phyloP scores from a whole-genome alignment of 345 rosid genomes.

The Cardamine chenopodiifolia region DNA sequence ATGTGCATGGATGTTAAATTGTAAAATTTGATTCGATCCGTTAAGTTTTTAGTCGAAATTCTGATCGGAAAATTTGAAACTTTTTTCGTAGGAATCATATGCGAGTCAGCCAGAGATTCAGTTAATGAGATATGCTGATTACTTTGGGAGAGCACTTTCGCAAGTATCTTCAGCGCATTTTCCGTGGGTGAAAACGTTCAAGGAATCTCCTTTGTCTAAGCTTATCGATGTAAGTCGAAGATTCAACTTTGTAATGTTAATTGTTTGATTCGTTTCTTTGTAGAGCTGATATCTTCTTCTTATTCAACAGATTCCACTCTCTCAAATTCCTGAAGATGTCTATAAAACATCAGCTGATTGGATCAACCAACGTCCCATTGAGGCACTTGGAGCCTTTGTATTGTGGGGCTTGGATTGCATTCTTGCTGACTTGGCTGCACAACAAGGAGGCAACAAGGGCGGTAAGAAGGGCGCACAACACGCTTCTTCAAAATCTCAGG shows the following conservation, averaged over 20 bases:
- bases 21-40: conserved; percentile 3
- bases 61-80: neutral
- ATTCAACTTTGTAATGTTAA: neutral
- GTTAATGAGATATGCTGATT: conserved; percentile 65
- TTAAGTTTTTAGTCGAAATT: neutral
- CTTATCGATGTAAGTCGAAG: conserved; percentile 47
- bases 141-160: conserved; percentile 62
- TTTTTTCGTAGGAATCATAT: conserved; percentile 46
- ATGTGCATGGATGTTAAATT: conserved; percentile 13
- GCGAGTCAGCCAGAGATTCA: conserved; percentile 59
- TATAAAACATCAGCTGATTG: conserved; percentile 67
- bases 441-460: conserved; percentile 52
- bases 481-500: conserved; percentile 69
- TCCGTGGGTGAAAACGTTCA: conserved; percentile 63
- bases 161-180: conserved; percentile 55
- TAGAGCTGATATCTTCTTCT: conserved; percentile 16
- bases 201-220: conserved; percentile 55
- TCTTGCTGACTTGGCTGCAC: conserved; percentile 58
- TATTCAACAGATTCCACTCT: conserved; percentile 55
- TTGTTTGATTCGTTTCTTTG: neutral
- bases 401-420: conserved; percentile 66
- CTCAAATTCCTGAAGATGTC: conserved; percentile 61
- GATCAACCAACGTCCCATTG: conserved; percentile 61
- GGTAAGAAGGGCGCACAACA: conserved; percentile 58
- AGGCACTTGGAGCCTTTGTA: conserved; percentile 61